These are phyloP conservation scores for Beauveria rudraprayagi DNA, from an alignment of 2,329 filamentous ascomycete genomes.

Conservation along the genomic window DNA sequence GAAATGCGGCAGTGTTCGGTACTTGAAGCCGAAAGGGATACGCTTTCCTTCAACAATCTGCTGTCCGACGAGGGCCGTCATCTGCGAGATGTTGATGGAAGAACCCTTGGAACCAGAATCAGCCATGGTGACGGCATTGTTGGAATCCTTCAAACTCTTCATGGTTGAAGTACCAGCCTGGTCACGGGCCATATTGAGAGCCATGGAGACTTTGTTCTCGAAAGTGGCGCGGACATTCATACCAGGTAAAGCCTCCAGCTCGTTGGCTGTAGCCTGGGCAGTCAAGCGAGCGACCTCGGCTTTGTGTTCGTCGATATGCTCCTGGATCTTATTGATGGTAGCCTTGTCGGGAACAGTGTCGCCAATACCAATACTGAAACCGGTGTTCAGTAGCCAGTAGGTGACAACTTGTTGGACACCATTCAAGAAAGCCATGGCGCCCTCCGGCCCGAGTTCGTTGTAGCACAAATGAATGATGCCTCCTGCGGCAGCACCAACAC, in stretches of 20 bases:
- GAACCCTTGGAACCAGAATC: slow-evolving; percentile 96
- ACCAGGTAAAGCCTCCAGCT: slow-evolving; percentile 86
- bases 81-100: slow-evolving; percentile 98
- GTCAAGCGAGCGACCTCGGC: slow-evolving; percentile 70
- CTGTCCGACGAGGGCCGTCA: slow-evolving; percentile 96
- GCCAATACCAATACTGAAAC: slow-evolving; percentile 96
- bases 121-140: slow-evolving; percentile 96
- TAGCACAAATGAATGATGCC: slow-evolving; percentile 94
- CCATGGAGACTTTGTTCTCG: slow-evolving; percentile 92
- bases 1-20: slow-evolving; percentile 92
- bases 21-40: slow-evolving; percentile 99
- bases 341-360: slow-evolving; percentile 87
- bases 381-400: slow-evolving; percentile 94
- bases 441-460: slow-evolving; percentile 83
- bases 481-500: slow-evolving; percentile 78
- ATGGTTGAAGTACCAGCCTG: slow-evolving; percentile 89
- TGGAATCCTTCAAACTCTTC: slow-evolving; percentile 86
- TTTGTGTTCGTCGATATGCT: slow-evolving; percentile 75
- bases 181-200: slow-evolving; percentile 91
- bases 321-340: slow-evolving; percentile 79
- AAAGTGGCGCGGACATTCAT: slow-evolving; percentile 99
- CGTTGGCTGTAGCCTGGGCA: slow-evolving; percentile 70
- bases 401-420: slow-evolving; percentile 90
- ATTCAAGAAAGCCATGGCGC: slow-evolving; percentile 92
- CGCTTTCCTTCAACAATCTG: slow-evolving; percentile 98